Base-by-base conservation (phyloP, 176 grass and related monocot genomes). In the Zea luxurians region DNA sequence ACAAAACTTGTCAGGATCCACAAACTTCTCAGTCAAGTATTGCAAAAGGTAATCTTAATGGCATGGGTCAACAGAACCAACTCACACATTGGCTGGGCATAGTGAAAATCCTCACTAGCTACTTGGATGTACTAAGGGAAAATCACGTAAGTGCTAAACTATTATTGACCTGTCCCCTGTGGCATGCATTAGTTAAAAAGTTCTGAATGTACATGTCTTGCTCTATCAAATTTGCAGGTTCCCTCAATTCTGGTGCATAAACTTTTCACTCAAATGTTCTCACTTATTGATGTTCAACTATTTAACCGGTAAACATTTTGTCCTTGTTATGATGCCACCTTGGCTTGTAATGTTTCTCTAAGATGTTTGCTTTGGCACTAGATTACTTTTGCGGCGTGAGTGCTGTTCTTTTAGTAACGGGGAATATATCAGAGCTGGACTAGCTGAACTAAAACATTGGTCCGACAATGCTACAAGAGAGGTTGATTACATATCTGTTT, bases 351-450 rank as follows among this genome's bases (percentile, higher is more conserved):
- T 71, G 78, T 61, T 85, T 68, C 60, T 83, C 38, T 84, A 78
- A 85, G 48, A 81, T 61, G 38, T 82, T 68, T 69, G 21, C 37
- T 53, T 74, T 71, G 71, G 74, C 78, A 78, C 42, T 73, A 97
- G 93, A 66, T 82, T 97, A 42, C 83, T 93, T 54, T 86, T 97
- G 78, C 87, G 88, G 75, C 93, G 93, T 36, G 93, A 97, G 69
- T 91, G 85, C 13, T 97, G 93, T 87, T 93, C 93, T 16, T 89
- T 93, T 75, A 97, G 90, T 68, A 97, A 97, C 4, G 93, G 86
- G 40, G 93, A 97, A 86, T 97, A 91, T 85, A 69, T 97, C 38
- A 93, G 93, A 80, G 86, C 88, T 83, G 93, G 90, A 83, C 81
- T 97, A 49, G 50, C 61, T 67, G 93, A 93, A 79, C 86, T 97